Evolutionary conservation across 352 stramenopile genomes (phyloP), one percentile per base, ranked within the genome.

Genomic region (Globisporangium irregulare): DNA sequence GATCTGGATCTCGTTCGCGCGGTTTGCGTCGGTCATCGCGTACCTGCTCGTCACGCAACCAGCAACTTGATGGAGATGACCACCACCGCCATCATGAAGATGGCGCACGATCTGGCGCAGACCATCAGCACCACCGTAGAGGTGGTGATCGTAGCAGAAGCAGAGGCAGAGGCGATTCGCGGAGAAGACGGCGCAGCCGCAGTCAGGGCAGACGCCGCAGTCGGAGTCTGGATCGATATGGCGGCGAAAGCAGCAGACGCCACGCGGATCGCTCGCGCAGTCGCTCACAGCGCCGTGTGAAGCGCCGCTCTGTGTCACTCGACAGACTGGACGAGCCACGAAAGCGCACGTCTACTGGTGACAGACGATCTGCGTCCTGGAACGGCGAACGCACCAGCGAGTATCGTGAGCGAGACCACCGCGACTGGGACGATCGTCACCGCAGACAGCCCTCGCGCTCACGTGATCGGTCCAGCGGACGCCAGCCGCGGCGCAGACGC

Each of bases 401-500:
- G 6, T 61, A 62, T 27, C 59, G 29, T 48, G 60, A 62, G 22
- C 64, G 29, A 36, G 27, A 65, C 55, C 34, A 65, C n/a, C 34
- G 51, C 32, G 14, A 32, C 18, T 38, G 48, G 36, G 48, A 71
- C 34, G 51, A 68, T 8, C 46, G 48, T 22, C 43, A 22, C 9
- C 67, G 54, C 8, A 56, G 67, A 57, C 32, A 58, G 20, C 43
- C 25, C 9, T 72, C 67, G 61, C 67, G 61, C 22, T 69, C 61
- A n/a, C 67, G 67, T 9, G 67, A 69, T 9, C 67, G 62, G 7
- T 66, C 46, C 32, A 54, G 38, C 22, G 25, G 15, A 7, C 55
- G 32, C 32, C 48, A 10, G 14, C 43, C 54, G 36, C 43, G 43
- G 6, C 62, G 62, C 22, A 50, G 46, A 34, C 55, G 67, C 1